Evolutionary conservation across 2,329 filamentous ascomycete genomes (phyloP).

Genomic region (Aspergillus candidus): DNA sequence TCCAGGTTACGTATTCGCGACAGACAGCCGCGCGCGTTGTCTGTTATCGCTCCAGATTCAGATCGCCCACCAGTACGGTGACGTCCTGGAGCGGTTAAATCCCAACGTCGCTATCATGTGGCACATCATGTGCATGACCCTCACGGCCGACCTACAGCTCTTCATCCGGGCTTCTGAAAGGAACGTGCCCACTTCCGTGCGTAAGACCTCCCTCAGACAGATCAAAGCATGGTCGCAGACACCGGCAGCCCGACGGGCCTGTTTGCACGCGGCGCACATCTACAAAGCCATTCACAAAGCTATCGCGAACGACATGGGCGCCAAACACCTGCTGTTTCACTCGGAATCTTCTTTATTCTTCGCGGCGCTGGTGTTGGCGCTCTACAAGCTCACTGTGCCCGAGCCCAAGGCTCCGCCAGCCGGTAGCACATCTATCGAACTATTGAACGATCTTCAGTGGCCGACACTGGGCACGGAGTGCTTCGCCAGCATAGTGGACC

Average conservation of each 20-base stretch:
- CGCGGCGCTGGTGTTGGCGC: constrained; percentile 46
- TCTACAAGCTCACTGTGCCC: constrained; percentile 48
- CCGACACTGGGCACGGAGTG: constrained; percentile 42
- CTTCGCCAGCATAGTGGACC: constrained; percentile 37
- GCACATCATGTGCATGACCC: constrained; percentile 49
- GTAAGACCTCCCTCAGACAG: constrained; percentile 43
- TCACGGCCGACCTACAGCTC: constrained; percentile 48
- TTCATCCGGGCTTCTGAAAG: constrained; percentile 50
- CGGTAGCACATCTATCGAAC: constrained; percentile 32
- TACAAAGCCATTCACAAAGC: constrained; percentile 34
- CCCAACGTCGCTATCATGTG: constrained; percentile 48
- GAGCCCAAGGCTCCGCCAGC: constrained; percentile 19
- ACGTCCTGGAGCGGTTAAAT: constrained; percentile 39
- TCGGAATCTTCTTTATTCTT: constrained; percentile 47
- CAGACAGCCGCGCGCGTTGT: constrained; percentile 42
- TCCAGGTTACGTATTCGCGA: constrained; percentile 43
- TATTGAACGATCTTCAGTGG: constrained; percentile 49
- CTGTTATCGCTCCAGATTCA: constrained; percentile 30
- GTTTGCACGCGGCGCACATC: constrained; percentile 49
- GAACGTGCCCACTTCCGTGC: constrained; percentile 42
- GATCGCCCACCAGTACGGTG: constrained; percentile 32
- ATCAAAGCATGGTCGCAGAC: constrained; percentile 49
- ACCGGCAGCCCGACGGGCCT: constrained; percentile 44
- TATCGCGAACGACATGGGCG: constrained; percentile 47
- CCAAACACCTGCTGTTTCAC: constrained; percentile 48